Evolutionary conservation across 75 land plant species (phyloP), one percentile per base, ranked within the genome.

Genomic region (Picea sitchensis): DNA sequence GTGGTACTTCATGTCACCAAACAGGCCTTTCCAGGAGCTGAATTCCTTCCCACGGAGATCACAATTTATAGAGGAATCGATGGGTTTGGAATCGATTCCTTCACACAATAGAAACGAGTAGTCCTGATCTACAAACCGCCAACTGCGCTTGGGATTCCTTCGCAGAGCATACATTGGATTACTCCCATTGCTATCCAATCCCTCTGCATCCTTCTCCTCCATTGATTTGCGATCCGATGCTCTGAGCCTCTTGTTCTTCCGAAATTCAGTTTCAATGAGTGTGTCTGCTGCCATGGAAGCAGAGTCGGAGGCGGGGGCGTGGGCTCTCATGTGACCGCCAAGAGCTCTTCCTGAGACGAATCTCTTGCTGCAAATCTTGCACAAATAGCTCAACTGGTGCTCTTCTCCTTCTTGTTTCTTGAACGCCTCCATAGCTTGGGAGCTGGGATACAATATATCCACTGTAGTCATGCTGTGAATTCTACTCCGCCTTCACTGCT

Each of bases 241-340:
- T 51, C 56, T 51, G 56, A 12, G 56, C 54, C 51, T 71, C 51
- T 41, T 71, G 23, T n/a, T n/a, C 74, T 71, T 38, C n/a, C 23
- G 14, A 1, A 80, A 78, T 34, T 81, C 86, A 8, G 64, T 51
- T 11, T 51, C 56, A 51, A 9, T 9, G 56, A 51, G 56, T 51
- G 56, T 9, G 56, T 51, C 56, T 51, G 56, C 12, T 9, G 56
- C 77, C 17, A 54, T 58, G 61, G 36, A 64, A 14, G 74, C 86
- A 23, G 86, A 82, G 44, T 87, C 96, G 36, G 36, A 60, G 20
- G 74, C 86, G 30, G 85, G 84, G 32, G 89, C 96, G 65, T 93
- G 93, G 2, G 92, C 91, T 71, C 93, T 82, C 93, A 91, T 91
- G 71, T 91, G 91, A 12, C 96, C 91, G 2, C 96, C 93, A 9